Evolutionary conservation across 257 asterid species (phyloP).

Genomic region (Solanum sparsipilum): DNA sequence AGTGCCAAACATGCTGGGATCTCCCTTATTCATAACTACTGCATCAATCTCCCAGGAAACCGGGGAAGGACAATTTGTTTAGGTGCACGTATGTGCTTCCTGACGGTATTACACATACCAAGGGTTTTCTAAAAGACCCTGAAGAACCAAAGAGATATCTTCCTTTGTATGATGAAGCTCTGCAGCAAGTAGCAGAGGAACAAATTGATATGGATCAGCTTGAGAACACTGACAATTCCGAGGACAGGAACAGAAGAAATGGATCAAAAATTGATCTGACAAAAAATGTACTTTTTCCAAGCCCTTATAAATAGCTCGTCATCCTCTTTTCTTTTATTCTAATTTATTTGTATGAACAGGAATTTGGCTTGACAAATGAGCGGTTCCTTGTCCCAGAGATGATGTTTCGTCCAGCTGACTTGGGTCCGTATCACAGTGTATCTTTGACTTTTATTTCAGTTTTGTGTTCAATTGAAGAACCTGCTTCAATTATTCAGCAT

Average conservation of each 20-base stretch:
- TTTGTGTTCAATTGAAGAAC: background rate
- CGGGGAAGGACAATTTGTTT: slow-evolving; percentile 60
- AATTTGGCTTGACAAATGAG: slow-evolving; percentile 84
- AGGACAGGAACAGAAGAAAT: slow-evolving; percentile 23
- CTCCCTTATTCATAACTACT: background rate
- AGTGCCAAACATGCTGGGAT: background rate
- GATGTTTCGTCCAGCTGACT: slow-evolving; percentile 93
- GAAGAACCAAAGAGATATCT: slow-evolving; percentile 61
- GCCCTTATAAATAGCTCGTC: background rate
- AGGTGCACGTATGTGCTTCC: slow-evolving; percentile 86
- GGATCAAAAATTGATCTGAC: slow-evolving; percentile 36
- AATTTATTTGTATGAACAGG: slow-evolving; percentile 34
- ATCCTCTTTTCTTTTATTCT: background rate
- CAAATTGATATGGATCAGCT: slow-evolving; percentile 21
- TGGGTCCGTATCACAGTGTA: slow-evolving; percentile 37
- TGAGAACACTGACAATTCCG: slow-evolving; percentile 23
- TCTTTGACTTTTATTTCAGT: background rate
- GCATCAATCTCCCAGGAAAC: slow-evolving; percentile 43
- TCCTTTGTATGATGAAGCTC: slow-evolving; percentile 23
- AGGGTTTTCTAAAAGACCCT: slow-evolving; percentile 68
- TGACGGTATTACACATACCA: slow-evolving; percentile 70
- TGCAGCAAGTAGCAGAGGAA: slow-evolving; percentile 15
- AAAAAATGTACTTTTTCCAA: slow-evolving; percentile 41
- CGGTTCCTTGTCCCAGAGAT: slow-evolving; percentile 95
- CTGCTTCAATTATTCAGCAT: background rate